Conservation (phyloP, 1,139 yeast genomes). For the Debaryomyces coudertii region DNA sequence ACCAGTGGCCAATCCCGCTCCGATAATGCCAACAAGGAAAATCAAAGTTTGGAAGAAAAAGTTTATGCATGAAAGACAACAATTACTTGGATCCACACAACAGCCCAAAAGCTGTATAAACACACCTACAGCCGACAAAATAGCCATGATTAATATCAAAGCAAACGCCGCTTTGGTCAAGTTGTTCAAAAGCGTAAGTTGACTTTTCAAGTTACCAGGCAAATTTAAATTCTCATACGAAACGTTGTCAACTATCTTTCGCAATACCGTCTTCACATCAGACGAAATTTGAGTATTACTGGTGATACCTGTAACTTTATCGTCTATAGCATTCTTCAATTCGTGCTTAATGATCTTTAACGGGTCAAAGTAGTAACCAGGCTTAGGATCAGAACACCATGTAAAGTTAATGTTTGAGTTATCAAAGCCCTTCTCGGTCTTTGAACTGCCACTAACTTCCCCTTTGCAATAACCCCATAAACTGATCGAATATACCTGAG, state of each 20-base stretch:
- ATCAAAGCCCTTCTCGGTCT: slow-evolving; percentile 27
- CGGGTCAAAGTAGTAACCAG: slow-evolving; percentile 58
- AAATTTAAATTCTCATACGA: slow-evolving; percentile 35
- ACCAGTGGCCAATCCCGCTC: slow-evolving; percentile 41
- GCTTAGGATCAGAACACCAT: slow-evolving; percentile 57
- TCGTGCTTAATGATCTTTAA: slow-evolving; percentile 47
- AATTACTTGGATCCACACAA: slow-evolving; percentile 39
- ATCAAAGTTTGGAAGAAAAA: slow-evolving; percentile 38
- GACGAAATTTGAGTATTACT: slow-evolving; percentile 16
- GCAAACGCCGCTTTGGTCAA: slow-evolving; percentile 33
- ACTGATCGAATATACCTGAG: slow-evolving; percentile 65
- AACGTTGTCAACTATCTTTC: slow-evolving; percentile 30
- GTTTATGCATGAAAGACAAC: slow-evolving; percentile 45
- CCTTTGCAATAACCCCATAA: slow-evolving; percentile 81
- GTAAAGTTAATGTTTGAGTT: slow-evolving; percentile 47
- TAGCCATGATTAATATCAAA: slow-evolving; percentile 32
- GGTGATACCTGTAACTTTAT: slow-evolving; percentile 27
- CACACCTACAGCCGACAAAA: slow-evolving; percentile 31
- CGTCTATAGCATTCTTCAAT: slow-evolving; percentile 34
- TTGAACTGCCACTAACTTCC: slow-evolving; percentile 18
- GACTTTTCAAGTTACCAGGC: slow-evolving; percentile 40
- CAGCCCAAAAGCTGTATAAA: slow-evolving; percentile 36
- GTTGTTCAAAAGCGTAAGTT: slow-evolving; percentile 35
- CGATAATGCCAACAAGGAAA: slow-evolving; percentile 35
- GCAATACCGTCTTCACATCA: slow-evolving; percentile 27